phyloP scores from a whole-genome alignment of 2,329 filamentous ascomycete genomes.

The Neopestalotiopsis sp. region DNA sequence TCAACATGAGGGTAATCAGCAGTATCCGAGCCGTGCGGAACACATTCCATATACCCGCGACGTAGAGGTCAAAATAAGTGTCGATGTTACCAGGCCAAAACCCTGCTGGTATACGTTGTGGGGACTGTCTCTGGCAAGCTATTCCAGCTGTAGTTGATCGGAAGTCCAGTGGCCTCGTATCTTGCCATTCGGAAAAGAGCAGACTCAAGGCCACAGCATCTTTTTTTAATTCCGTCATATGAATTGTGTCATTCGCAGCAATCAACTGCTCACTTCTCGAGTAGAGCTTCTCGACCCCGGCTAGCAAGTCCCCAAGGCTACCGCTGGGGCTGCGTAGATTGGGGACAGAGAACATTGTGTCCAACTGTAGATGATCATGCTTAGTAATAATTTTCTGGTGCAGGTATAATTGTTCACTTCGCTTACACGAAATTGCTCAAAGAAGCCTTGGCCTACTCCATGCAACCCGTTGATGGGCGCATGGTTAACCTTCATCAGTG shows the following conservation, averaged over 20 bases:
- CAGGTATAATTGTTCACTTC: neutral
- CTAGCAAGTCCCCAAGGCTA: neutral
- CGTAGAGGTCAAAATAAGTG: conserved; percentile 23
- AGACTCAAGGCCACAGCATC: neutral
- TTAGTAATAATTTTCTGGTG: neutral
- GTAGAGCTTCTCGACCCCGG: neutral
- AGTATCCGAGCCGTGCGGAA: conserved; percentile 19
- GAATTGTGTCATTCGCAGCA: neutral
- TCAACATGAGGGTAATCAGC: conserved; percentile 12
- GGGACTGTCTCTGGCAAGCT: neutral
- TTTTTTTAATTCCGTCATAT: neutral
- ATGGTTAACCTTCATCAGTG: conserved; percentile 15
- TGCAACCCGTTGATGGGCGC: conserved; percentile 10
- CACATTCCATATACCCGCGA: conserved; percentile 23
- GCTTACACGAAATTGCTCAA: neutral
- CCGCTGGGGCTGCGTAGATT: neutral
- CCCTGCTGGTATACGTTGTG: conserved; percentile 1
- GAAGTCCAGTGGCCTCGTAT: conserved; percentile 21
- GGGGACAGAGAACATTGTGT: neutral
- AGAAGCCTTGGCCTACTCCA: too few relatives aligned
- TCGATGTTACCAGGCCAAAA: conserved; percentile 23
- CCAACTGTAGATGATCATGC: neutral
- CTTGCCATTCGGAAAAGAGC: conserved; percentile 21
- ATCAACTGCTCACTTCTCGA: neutral
- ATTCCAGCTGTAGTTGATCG: conserved; percentile 19